Evolutionary conservation across 176 grass and related monocot species (phyloP).

Genomic region (Eragrostis nindensis): DNA sequence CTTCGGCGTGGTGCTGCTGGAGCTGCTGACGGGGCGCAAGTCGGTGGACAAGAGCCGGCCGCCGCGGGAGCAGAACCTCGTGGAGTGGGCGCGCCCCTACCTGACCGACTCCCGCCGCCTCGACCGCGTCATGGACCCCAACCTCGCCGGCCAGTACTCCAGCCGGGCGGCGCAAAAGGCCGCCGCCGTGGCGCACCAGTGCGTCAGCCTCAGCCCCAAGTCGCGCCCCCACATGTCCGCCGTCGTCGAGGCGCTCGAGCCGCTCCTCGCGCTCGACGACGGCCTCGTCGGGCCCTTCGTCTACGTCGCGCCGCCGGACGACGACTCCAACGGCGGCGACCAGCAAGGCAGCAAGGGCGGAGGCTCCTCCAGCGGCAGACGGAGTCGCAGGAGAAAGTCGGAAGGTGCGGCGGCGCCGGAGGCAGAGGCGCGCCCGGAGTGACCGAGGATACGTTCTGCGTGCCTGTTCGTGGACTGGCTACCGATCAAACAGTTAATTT

Average conservation of each 20-base stretch:
- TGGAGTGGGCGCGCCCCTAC: conserved; percentile 74
- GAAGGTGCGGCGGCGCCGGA: neutral
- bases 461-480: neutral
- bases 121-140: conserved; percentile 70
- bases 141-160: conserved; percentile 65
- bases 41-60: conserved; percentile 76
- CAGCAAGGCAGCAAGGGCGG: neutral
- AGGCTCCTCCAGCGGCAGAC: conserved; percentile 2
- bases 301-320: conserved; percentile 51
- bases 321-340: neutral
- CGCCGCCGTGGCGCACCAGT: conserved; percentile 57
- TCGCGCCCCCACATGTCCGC: conserved; percentile 71
- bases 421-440: neutral
- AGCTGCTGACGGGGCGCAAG: conserved; percentile 65
- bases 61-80: conserved; percentile 68
- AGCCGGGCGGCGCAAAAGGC: conserved; percentile 59
- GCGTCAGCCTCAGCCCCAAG: conserved; percentile 73
- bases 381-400: conserved; percentile 27
- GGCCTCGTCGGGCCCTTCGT: conserved; percentile 56
- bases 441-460: neutral
- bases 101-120: conserved; percentile 71
- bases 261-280: conserved; percentile 68
- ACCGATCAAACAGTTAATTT: neutral
- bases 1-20: conserved; percentile 75
- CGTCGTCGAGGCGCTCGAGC: conserved; percentile 72